Conservation (phyloP, 176 grass and related monocot species). For the Lolium perenne region DNA sequence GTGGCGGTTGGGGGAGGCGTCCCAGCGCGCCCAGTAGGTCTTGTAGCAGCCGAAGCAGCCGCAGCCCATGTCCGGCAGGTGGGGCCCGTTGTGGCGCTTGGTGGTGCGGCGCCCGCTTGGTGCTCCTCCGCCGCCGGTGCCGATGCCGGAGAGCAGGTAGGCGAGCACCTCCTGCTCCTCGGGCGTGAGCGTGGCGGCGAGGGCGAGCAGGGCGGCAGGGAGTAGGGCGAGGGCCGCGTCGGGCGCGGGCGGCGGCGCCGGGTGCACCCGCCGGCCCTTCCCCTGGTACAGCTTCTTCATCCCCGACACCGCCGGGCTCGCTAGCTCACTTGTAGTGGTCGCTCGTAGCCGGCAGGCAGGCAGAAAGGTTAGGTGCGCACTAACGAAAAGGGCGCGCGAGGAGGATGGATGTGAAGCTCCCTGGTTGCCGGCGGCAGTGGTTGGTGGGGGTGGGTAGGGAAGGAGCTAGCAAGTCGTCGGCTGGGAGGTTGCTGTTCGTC, state of each 20-base stretch:
- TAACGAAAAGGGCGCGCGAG: constrained; percentile 34
- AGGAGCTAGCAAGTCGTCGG: constrained; percentile 2
- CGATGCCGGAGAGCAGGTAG: constrained; percentile 71
- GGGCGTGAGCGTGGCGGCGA: constrained; percentile 57
- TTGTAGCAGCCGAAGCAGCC: constrained; percentile 99
- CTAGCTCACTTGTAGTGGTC: neutral
- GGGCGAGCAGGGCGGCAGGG: constrained; percentile 58
- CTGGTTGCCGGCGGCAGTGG: neutral
- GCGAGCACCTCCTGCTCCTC: constrained; percentile 85
- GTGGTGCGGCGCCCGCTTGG: neutral
- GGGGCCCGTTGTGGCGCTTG: constrained; percentile 39
- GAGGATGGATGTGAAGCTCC: neutral
- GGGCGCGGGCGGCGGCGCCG: constrained; percentile 43
- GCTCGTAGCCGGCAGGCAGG: neutral
- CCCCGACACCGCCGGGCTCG: neutral
- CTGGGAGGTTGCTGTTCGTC: constrained; percentile 54
- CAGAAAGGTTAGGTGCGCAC: constrained; percentile 37
- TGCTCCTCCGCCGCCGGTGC: neutral
- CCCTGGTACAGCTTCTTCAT: constrained; percentile 87
- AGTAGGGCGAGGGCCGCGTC: constrained; percentile 43
- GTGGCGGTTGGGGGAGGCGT: constrained; percentile 88
- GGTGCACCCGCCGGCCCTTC: constrained; percentile 76
- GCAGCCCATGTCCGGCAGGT: constrained; percentile 81
- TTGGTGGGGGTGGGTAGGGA: constrained; percentile 50
- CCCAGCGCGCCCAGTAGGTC: constrained; percentile 97